Evolutionary conservation across 1,139 yeast genomes (phyloP).

Genomic region (Yamadazyma atmosphaerica): DNA sequence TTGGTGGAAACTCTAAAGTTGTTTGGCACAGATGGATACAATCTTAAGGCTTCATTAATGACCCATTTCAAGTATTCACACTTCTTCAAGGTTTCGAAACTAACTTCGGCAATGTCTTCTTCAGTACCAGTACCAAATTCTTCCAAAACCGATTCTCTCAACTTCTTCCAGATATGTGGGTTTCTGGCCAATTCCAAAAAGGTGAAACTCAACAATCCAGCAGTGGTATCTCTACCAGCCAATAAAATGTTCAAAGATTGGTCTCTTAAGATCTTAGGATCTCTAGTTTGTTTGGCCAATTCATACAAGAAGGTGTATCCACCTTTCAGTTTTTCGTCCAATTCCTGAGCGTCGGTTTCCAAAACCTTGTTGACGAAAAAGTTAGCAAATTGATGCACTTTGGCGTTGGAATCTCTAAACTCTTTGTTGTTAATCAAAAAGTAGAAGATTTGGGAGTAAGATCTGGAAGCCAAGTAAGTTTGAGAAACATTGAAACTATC

Average conservation of each 20-base stretch:
- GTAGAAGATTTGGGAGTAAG: slow-evolving; percentile 29
- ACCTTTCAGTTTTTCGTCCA: slow-evolving; percentile 35
- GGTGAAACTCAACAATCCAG: slow-evolving; percentile 44
- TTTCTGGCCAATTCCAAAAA: slow-evolving; percentile 43
- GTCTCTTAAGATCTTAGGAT: slow-evolving; percentile 42
- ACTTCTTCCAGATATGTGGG: slow-evolving; percentile 35
- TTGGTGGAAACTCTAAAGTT: slow-evolving; percentile 45
- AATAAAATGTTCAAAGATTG: slow-evolving; percentile 45
- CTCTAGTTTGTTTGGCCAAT: slow-evolving; percentile 45
- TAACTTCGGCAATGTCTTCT: slow-evolving; percentile 28
- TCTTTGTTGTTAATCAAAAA: slow-evolving; percentile 29
- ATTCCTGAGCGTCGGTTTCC: slow-evolving; percentile 24
- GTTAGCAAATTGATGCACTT: slow-evolving; percentile 37
- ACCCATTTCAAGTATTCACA: slow-evolving; percentile 49
- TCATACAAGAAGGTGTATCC: slow-evolving; percentile 47
- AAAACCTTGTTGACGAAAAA: slow-evolving; percentile 28
- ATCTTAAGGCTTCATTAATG: slow-evolving; percentile 49
- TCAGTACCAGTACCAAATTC: slow-evolving; percentile 39
- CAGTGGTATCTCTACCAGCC: slow-evolving; percentile 52
- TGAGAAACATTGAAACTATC: slow-evolving; percentile 33
- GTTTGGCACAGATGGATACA: slow-evolving; percentile 54
- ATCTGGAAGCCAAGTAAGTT: slow-evolving; percentile 28
- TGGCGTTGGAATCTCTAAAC: slow-evolving; percentile 27
- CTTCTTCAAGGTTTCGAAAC: slow-evolving; percentile 49
- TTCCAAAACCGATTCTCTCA: slow-evolving; percentile 31